phyloP scores from a whole-genome alignment of 1,284 basidiomycete genomes.

The Athelia sp. region DNA sequence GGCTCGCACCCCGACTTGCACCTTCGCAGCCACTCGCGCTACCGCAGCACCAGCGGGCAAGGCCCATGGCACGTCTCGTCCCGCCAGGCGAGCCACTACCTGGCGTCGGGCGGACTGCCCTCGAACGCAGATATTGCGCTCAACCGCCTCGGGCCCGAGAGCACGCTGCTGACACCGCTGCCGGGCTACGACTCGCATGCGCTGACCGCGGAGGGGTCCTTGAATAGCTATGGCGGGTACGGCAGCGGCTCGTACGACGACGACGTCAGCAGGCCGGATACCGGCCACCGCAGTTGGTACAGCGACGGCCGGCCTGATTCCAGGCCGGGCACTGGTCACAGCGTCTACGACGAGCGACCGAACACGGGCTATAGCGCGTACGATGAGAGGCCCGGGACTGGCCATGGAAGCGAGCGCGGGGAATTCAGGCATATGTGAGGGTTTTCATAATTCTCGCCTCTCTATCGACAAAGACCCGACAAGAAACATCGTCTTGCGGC shows the following conservation, averaged over 20 bases:
- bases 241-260: neutral
- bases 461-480: no score
- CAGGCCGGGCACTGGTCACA: neutral
- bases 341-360: neutral
- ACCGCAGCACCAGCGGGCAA: neutral
- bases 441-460: neutral
- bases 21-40: neutral
- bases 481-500: no score
- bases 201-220: neutral
- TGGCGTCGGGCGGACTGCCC: conserved; percentile 27
- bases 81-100: conserved; percentile 1
- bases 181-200: conserved; percentile 34
- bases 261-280: neutral
- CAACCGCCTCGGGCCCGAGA: conserved; percentile 11
- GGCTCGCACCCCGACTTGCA: neutral
- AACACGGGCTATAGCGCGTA: neutral
- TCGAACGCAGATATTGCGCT: conserved; percentile 21
- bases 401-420: neutral
- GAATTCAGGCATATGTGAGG: neutral
- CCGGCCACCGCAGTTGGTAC: neutral
- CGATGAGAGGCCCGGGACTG: neutral
- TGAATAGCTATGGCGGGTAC: neutral
- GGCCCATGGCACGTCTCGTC: neutral
- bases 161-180: conserved; percentile 46
- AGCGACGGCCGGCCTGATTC: neutral